Conservation (phyloP, 345 rosid species). For the Geranium rotundifolium region DNA sequence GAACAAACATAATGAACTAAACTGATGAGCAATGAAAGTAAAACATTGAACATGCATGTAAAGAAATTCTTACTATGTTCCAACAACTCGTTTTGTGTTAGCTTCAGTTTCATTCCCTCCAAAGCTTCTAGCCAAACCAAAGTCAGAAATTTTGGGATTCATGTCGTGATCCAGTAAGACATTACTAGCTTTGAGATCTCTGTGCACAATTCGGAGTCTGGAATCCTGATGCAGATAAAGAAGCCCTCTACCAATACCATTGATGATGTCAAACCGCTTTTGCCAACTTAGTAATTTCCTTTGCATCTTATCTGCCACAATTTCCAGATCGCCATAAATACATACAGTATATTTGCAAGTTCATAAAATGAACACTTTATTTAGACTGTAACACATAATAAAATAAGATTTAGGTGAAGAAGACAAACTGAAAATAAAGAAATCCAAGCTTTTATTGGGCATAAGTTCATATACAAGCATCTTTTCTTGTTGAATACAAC, state of each 20-base stretch:
- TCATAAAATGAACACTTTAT: neutral
- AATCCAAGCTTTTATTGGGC: neutral
- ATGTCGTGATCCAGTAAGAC: neutral
- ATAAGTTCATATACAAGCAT: neutral
- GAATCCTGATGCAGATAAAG: slow-evolving; percentile 44
- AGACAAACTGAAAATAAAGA: neutral
- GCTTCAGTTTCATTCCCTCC: neutral
- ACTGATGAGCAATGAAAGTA: too few relatives aligned
- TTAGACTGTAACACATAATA: too few relatives aligned
- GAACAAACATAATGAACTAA: too few relatives aligned
- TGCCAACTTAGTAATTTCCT: neutral
- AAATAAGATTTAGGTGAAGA: neutral
- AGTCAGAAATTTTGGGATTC: neutral
- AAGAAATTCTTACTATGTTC: too few relatives aligned
- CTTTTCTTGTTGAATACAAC: neutral
- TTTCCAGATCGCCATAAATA: neutral
- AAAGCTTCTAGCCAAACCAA: neutral
- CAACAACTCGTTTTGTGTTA: too few relatives aligned
- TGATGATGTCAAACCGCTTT: neutral
- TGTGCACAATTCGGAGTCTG: slow-evolving; percentile 5
- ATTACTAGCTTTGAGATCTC: neutral
- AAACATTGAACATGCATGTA: too few relatives aligned
- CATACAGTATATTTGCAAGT: too few relatives aligned
- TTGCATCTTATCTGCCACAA: neutral
- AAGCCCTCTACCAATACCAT: slow-evolving; percentile 18